Evolutionary conservation across 306 rosid species (phyloP).

Genomic region (Biancaea sappan): DNA sequence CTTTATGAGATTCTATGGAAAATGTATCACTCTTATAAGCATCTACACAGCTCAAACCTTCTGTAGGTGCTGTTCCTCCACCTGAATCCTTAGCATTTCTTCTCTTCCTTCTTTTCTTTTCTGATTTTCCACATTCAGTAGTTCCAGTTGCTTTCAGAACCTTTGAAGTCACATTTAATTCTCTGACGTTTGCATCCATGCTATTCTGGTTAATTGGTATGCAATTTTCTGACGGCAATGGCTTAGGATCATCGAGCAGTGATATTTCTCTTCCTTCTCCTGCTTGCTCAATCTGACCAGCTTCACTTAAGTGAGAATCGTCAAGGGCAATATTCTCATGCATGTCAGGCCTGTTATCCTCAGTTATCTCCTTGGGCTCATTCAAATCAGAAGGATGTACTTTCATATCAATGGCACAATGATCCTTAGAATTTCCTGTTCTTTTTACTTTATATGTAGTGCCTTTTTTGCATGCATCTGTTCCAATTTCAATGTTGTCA

Average conservation of each 20-base stretch:
- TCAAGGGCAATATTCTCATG: slow-evolving; percentile 32
- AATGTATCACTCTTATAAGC: slow-evolving; percentile 37
- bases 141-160: slow-evolving; percentile 33
- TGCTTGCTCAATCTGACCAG: slow-evolving; percentile 31
- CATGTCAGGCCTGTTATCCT: slow-evolving; percentile 19
- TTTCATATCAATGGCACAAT: slow-evolving; percentile 25
- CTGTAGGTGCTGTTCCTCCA: slow-evolving; percentile 25
- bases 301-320: slow-evolving; percentile 34
- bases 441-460: slow-evolving; percentile 29
- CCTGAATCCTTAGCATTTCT: slow-evolving; percentile 43
- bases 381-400: slow-evolving; percentile 28
- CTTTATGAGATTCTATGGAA: slow-evolving; percentile 38
- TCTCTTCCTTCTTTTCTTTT: slow-evolving; percentile 44
- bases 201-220: slow-evolving; percentile 34
- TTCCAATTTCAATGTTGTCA: slow-evolving; percentile 39
- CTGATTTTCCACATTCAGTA: slow-evolving; percentile 33
- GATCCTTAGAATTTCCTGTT: slow-evolving; percentile 30
- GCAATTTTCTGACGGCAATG: slow-evolving; percentile 36
- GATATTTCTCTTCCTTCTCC: slow-evolving; percentile 45
- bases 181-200: slow-evolving; percentile 31
- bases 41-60: slow-evolving; percentile 29
- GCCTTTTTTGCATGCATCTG: slow-evolving; percentile 42
- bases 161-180: slow-evolving; percentile 39
- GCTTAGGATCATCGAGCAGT: slow-evolving; percentile 38
- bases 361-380: slow-evolving; percentile 36